Conservation (phyloP, 768 basidiomycete genomes). For the Boletus subparvulus region DNA sequence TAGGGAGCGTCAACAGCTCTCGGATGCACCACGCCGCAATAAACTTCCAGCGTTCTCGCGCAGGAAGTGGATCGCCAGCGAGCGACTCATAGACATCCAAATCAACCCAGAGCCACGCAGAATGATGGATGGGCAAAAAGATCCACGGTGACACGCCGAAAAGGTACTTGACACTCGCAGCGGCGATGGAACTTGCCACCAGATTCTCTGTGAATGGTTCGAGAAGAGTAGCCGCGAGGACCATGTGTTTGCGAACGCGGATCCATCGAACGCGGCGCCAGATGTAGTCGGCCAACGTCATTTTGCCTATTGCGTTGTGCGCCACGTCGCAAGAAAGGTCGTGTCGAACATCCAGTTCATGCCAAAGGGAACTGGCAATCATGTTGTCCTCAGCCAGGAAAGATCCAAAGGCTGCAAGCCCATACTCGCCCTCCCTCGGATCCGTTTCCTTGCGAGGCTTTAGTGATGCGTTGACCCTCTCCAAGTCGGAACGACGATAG, state of each 20-base stretch:
- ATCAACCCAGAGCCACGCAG: conserved; percentile 76
- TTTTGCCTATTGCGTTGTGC: conserved; percentile 83
- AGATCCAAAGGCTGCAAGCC: conserved; percentile 78
- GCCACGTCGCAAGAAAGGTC: conserved; percentile 90
- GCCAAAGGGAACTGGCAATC: conserved; percentile 92
- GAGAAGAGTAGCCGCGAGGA: conserved; percentile 75
- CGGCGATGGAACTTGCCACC: conserved; percentile 63
- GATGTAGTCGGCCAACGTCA: conserved; percentile 83
- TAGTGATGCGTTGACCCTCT: conserved; percentile 66
- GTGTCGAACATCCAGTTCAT: conserved; percentile 85
- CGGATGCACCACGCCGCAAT: conserved; percentile 74
- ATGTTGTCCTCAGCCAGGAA: conserved; percentile 98
- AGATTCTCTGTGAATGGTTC: conserved; percentile 94
- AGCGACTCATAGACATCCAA: conserved; percentile 79
- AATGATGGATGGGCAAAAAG: conserved; percentile 59
- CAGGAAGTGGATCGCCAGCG: conserved; percentile 59
- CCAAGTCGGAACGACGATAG: conserved; percentile 86
- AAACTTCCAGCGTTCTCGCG: conserved; percentile 54
- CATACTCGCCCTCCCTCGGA: conserved; percentile 34
- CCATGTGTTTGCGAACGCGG: conserved; percentile 94
- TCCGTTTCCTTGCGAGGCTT: conserved; percentile 40
- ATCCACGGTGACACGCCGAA: conserved; percentile 52
- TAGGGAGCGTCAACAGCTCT: conserved; percentile 84
- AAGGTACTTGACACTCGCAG: conserved; percentile 51
- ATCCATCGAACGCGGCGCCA: conserved; percentile 94